Evolutionary conservation across 2,329 filamentous ascomycete species (phyloP).

Genomic region (Paracamarosporium sp.): DNA sequence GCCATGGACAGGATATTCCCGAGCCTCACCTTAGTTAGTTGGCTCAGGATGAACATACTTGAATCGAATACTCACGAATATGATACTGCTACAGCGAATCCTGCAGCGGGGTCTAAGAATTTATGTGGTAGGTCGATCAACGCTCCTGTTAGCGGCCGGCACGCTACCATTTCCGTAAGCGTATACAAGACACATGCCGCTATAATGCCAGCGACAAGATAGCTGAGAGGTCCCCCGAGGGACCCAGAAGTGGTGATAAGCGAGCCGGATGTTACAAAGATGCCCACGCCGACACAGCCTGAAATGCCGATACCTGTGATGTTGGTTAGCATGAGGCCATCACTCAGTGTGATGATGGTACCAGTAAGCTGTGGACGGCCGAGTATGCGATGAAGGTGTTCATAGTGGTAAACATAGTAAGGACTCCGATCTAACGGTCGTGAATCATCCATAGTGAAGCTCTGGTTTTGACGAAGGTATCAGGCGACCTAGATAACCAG

Average conservation of each 20-base stretch:
- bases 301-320: conserved; percentile 29
- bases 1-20: conserved; percentile 32
- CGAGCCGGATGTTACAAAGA: conserved; percentile 25
- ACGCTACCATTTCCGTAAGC: conserved; percentile 30
- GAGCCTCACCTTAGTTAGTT: conserved; percentile 12
- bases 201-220: conserved; percentile 26
- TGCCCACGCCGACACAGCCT: conserved; percentile 25
- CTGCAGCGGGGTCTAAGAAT: conserved; percentile 28
- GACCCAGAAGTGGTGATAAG: conserved; percentile 27
- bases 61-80: conserved; percentile 17
- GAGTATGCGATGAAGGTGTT: conserved; percentile 28
- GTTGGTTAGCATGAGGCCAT: neutral
- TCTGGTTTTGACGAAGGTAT: neutral
- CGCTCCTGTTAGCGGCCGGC: conserved; percentile 27
- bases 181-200: conserved; percentile 29
- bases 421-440: conserved; percentile 27
- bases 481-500: neutral
- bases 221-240: conserved; percentile 26
- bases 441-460: conserved; percentile 4
- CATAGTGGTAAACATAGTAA: conserved; percentile 22
- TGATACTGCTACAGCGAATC: conserved; percentile 27
- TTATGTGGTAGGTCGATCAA: conserved; percentile 30
- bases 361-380: conserved; percentile 28
- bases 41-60: neutral
- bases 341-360: neutral